Conservation (phyloP, 306 rosid species). For the Luffa acutangula region DNA sequence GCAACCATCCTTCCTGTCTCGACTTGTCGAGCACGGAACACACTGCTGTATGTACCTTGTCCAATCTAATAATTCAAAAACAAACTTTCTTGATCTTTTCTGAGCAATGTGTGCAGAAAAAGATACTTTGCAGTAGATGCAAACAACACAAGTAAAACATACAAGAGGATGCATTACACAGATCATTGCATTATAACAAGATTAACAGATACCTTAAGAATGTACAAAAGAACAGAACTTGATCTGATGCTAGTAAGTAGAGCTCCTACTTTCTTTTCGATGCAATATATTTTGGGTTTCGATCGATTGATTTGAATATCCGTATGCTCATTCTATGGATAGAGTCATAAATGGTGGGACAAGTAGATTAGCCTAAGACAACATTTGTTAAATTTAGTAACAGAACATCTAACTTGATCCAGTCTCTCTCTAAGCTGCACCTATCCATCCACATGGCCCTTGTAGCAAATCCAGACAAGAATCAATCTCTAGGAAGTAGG, state of each 20-base stretch:
- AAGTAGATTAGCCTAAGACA: background rate
- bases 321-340: background rate
- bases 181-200: background rate
- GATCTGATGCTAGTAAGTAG: background rate
- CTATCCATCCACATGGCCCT: background rate
- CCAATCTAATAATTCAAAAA: constrained; percentile 53
- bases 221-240: background rate
- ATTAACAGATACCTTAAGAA: background rate
- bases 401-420: background rate
- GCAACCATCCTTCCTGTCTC: constrained; percentile 79
- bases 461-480: background rate
- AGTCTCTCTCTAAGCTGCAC: background rate
- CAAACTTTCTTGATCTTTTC: background rate
- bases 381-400: background rate
- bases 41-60: constrained; percentile 98
- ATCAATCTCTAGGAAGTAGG: background rate
- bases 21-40: constrained; percentile 79
- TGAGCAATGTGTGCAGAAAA: background rate
- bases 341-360: background rate
- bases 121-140: background rate
- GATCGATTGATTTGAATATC: background rate
- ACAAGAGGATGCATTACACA: background rate
- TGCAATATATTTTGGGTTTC: background rate
- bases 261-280: background rate
- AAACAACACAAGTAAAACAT: background rate